Evolutionary conservation across 331 rosid genomes (phyloP), one percentile per base, ranked within the genome.

Genomic region (Saraca asoca): DNA sequence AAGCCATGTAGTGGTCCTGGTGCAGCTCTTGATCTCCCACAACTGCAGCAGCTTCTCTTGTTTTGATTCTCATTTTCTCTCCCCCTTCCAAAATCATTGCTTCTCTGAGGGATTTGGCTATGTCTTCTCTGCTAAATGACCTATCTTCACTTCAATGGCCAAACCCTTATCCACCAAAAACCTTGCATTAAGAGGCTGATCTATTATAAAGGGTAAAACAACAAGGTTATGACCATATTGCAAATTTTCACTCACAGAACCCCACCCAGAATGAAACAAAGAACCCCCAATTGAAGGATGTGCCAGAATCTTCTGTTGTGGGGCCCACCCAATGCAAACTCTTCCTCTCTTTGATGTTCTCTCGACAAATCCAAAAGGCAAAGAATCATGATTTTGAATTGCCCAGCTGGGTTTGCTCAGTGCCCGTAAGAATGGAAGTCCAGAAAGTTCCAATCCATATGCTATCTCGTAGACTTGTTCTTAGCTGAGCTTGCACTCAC

Each of bases 211-310:
- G n/a, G n/a, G n/a, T n/a, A n/a, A n/a, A n/a, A n/a, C n/a, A n/a
- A 34, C 38, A 34, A 6, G 38, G 6, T 6, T 2, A 6, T 34
- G 38, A 10, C 44, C 10, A 39, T 0, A 39, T 39, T 39, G 44
- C 1, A 39, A n/a, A n/a, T n/a, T n/a, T n/a, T n/a, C n/a, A n/a
- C n/a, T n/a, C n/a, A n/a, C n/a, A n/a, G n/a, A n/a, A n/a, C n/a
- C n/a, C n/a, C n/a, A n/a, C n/a, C n/a, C n/a, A n/a, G 12, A 39
- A 12, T 18, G 38, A 34, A 34, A 34, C 38, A 75, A 12, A 46
- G 56, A 69, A 0, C 80, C 80, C 34, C 80, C 72, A 18, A 76
- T 18, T 33, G 80, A 64, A 14, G 75, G 51, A 10, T 81, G 80
- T 2, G 33, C 54, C 19, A 77, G 18, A 16, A 81, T 77, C 8